Conservation (phyloP, 2,329 filamentous ascomycete species). For the Chalaropsis thielavioides region DNA sequence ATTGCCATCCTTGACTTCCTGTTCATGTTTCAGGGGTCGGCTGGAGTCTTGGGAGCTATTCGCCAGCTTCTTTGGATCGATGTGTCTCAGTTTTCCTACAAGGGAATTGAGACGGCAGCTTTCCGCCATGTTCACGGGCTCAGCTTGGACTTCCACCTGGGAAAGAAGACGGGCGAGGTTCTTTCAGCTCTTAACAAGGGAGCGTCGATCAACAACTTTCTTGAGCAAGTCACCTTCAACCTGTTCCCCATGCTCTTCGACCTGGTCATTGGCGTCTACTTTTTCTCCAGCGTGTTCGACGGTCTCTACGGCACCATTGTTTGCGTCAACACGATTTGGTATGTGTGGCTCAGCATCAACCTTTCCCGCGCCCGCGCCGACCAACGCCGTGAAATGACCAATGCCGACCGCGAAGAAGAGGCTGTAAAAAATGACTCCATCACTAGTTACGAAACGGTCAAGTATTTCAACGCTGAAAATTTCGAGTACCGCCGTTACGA, state of each 20-base stretch:
- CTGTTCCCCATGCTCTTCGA: slow-evolving; percentile 92
- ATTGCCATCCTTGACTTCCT: slow-evolving; percentile 33
- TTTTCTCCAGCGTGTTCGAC: slow-evolving; percentile 67
- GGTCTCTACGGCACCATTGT: slow-evolving; percentile 50
- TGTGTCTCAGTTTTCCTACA: slow-evolving; percentile 91
- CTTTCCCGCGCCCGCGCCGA: slow-evolving; percentile 90
- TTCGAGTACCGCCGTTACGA: slow-evolving; percentile 66
- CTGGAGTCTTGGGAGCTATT: slow-evolving; percentile 70
- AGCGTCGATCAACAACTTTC: slow-evolving; percentile 86
- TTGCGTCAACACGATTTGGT: slow-evolving; percentile 82
- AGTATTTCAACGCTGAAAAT: slow-evolving; percentile 74
- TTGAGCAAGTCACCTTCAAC: slow-evolving; percentile 92
- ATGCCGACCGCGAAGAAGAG: slow-evolving; percentile 86
- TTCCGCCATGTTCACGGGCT: slow-evolving; percentile 96
- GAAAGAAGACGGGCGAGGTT: slow-evolving; percentile 92
- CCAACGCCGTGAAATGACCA: slow-evolving; percentile 84
- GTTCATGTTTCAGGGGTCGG: slow-evolving; percentile 60
- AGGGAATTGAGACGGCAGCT: slow-evolving; percentile 80
- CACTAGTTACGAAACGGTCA: slow-evolving; percentile 93
- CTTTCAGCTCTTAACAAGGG: slow-evolving; percentile 92
- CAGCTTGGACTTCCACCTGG: slow-evolving; percentile 89
- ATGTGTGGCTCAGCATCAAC: slow-evolving; percentile 89
- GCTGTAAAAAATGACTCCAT: slow-evolving; percentile 98
- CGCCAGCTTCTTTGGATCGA: slow-evolving; percentile 87
- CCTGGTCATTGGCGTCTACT: slow-evolving; percentile 68